phyloP scores from a whole-genome alignment of 108 stramenopile genomes.

The Skeletonema potamos region DNA sequence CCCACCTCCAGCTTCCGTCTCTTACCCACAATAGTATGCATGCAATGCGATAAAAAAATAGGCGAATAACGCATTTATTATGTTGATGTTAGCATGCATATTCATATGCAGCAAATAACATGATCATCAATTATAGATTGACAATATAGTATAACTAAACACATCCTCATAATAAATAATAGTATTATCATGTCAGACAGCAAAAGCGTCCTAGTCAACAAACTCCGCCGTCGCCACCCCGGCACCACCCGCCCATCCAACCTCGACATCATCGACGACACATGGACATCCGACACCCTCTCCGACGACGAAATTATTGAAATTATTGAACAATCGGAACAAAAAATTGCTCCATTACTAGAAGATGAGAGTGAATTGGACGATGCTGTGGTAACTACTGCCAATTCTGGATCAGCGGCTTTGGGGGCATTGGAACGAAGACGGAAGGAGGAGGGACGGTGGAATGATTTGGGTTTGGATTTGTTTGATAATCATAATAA shows the following conservation, averaged over 20 bases:
- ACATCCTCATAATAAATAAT: neutral
- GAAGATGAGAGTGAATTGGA: constrained; percentile 81
- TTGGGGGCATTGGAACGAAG: constrained; percentile 61
- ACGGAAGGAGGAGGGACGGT: constrained; percentile 75
- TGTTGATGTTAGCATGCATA: no score
- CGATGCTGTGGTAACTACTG: constrained; percentile 79
- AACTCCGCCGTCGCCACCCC: constrained; percentile 56
- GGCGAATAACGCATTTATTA: no score
- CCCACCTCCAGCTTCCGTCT: no score
- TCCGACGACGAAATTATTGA: constrained; percentile 82
- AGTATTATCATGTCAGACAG: constrained; percentile 63
- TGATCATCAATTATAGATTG: no score
- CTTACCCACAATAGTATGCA: no score
- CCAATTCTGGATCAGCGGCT: constrained; percentile 65
- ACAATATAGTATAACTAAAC: no score
- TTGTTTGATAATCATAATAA: constrained; percentile 55
- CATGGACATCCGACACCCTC: constrained; percentile 71
- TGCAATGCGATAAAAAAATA: no score
- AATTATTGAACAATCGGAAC: constrained; percentile 55
- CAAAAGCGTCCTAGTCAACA: constrained; percentile 63
- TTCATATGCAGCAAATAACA: no score
- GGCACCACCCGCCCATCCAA: constrained; percentile 55
- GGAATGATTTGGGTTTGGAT: constrained; percentile 87
- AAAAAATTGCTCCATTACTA: constrained; percentile 59
- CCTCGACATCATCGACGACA: constrained; percentile 76